Conservation (phyloP, 768 basidiomycete species). For the Aureoboletus auriporus region DNA sequence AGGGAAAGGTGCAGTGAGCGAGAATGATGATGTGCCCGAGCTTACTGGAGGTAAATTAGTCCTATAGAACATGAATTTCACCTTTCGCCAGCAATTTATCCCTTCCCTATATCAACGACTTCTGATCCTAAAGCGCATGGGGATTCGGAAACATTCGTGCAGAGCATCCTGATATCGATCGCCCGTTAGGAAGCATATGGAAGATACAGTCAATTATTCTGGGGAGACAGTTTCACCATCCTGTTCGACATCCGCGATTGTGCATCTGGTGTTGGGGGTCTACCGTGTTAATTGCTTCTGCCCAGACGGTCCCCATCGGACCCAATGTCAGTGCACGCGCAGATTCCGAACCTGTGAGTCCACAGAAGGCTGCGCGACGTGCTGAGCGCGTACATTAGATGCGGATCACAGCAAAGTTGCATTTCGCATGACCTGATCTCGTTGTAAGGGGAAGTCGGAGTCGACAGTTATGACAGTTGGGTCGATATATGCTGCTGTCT, state of each 20-base stretch:
- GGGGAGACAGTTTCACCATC: constrained; percentile 4
- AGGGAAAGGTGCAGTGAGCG: neutral
- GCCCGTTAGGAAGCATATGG: constrained; percentile 15
- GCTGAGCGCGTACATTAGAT: constrained; percentile 17
- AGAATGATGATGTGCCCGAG: neutral
- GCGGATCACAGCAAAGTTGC: constrained; percentile 37
- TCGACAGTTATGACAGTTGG: neutral
- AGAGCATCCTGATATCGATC: constrained; percentile 5
- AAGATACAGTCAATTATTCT: neutral
- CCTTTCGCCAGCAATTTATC: neutral
- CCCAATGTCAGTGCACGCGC: neutral
- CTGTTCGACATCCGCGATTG: constrained; percentile 5
- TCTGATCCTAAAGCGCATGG: neutral
- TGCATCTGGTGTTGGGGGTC: no score
- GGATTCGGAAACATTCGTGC: neutral
- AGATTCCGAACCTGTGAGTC: neutral
- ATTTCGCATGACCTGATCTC: constrained; percentile 41
- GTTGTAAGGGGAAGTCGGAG: constrained; percentile 20
- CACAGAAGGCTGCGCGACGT: constrained; percentile 19
- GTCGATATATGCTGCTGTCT: neutral
- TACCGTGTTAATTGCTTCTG: neutral
- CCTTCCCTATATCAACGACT: neutral
- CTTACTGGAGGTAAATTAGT: neutral
- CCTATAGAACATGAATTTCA: neutral
- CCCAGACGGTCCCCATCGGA: neutral